Conservation (phyloP, 2,329 filamentous ascomycete species). For the Neobulgaria alba region DNA sequence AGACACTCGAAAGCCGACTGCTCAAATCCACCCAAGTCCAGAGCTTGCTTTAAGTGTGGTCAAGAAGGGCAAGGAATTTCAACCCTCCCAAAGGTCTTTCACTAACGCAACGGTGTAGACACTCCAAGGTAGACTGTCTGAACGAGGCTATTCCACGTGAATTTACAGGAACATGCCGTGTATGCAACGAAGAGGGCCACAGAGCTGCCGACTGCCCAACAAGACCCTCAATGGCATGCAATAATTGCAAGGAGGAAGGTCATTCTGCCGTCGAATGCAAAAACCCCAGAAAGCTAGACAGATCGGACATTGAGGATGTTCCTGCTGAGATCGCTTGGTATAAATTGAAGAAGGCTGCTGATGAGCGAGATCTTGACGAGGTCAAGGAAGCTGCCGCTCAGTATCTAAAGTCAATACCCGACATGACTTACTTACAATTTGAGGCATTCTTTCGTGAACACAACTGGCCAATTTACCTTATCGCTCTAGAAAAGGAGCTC, state of each 20-base stretch:
- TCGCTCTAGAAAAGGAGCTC: slow-evolving; percentile 51
- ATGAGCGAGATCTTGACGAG: slow-evolving; percentile 51
- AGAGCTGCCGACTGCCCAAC: slow-evolving; percentile 54
- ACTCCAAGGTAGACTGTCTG: slow-evolving; percentile 54
- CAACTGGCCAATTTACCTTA: slow-evolving; percentile 48
- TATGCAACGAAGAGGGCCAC: slow-evolving; percentile 46
- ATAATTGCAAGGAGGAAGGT: slow-evolving; percentile 53
- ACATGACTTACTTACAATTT: slow-evolving; percentile 49
- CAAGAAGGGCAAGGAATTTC: slow-evolving; percentile 40
- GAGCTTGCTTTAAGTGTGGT: slow-evolving; percentile 47
- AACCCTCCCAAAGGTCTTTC: neutral
- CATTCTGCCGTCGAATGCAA: slow-evolving; percentile 49
- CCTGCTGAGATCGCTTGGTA: slow-evolving; percentile 49
- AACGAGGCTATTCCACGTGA: slow-evolving; percentile 40
- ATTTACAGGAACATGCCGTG: slow-evolving; percentile 50
- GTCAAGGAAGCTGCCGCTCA: slow-evolving; percentile 50
- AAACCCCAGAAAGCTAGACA: slow-evolving; percentile 50
- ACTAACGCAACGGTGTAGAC: slow-evolving; percentile 32
- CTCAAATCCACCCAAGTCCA: slow-evolving; percentile 17
- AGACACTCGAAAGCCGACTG: slow-evolving; percentile 17
- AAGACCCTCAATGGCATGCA: slow-evolving; percentile 46
- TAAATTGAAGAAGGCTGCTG: slow-evolving; percentile 43
- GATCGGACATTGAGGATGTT: slow-evolving; percentile 40
- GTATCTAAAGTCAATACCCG: slow-evolving; percentile 53
- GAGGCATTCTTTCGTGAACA: slow-evolving; percentile 51